A percentile compares a stretch with the other conserved stretches of the same genome.
phyloP scores from a whole-genome alignment of 441 rosid genomes.

The Cnidoscolus chayamansa region DNA sequence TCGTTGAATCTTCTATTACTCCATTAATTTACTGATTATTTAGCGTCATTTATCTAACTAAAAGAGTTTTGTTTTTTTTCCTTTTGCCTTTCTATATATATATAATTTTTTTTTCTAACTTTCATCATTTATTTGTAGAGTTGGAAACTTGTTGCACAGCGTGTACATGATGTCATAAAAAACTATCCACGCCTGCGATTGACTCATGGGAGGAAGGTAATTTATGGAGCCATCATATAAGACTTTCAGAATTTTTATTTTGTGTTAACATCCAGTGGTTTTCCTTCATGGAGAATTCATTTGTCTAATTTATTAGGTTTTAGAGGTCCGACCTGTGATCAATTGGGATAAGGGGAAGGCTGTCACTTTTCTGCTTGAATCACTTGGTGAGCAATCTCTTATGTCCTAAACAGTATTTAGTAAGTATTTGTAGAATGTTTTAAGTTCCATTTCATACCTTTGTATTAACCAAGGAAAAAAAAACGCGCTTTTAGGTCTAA shows the following conservation, averaged over 20 bases:
- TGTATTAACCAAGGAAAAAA: not conserved
- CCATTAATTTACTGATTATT: not conserved
- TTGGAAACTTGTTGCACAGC: constrained; percentile 60
- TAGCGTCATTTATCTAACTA: not conserved
- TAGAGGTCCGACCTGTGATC: constrained; percentile 89
- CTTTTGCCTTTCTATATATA: not conserved
- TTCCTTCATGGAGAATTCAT: not conserved
- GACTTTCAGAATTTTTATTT: not conserved
- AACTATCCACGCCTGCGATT: constrained; percentile 64
- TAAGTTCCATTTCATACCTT: not conserved
- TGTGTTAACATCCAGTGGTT: not conserved
- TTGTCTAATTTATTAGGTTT: constrained; percentile 43
- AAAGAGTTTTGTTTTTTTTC: not conserved
- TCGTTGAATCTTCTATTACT: constrained; percentile 4
- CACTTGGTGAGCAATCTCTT: constrained; percentile 57
- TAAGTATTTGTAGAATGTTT: not conserved
- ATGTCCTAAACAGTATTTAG: not conserved
- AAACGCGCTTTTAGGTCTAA: constrained; percentile 43
- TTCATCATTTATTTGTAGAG: constrained; percentile 40
- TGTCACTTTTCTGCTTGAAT: constrained; percentile 80
- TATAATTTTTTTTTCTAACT: not conserved
- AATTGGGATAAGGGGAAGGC: constrained; percentile 99
- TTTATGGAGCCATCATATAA: constrained; percentile 3
- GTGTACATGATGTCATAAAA: constrained; percentile 55
- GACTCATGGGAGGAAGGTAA: constrained; percentile 94